phyloP scores from a whole-genome alignment of 2,329 filamentous ascomycete genomes.

The Aspergillus brunneoviolaceus region DNA sequence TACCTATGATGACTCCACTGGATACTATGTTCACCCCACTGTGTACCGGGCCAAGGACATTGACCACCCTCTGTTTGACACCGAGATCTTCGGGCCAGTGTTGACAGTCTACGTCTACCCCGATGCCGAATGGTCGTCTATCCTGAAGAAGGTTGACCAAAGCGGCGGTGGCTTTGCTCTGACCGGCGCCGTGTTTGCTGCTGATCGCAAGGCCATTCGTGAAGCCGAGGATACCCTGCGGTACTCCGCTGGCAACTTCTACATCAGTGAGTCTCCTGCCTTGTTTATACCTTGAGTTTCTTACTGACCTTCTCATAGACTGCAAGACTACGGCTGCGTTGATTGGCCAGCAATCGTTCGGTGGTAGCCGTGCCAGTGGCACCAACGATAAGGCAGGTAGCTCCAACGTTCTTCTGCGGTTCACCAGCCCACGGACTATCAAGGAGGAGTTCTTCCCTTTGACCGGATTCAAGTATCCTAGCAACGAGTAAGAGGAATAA shows the following conservation, averaged over 20 bases:
- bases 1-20: conserved; percentile 70
- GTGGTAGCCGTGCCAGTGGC: conserved; percentile 65
- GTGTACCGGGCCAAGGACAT: conserved; percentile 72
- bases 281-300: neutral
- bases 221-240: conserved; percentile 39
- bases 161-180: conserved; percentile 37
- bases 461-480: conserved; percentile 63
- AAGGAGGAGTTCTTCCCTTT: conserved; percentile 71
- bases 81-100: conserved; percentile 78
- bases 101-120: conserved; percentile 74
- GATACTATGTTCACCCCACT: conserved; percentile 79
- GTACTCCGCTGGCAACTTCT: conserved; percentile 42
- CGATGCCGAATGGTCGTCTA: conserved; percentile 62
- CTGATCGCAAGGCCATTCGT: conserved; percentile 36
- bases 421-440: conserved; percentile 63
- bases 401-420: conserved; percentile 59
- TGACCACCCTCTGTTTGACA: conserved; percentile 67
- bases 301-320: conserved; percentile 22
- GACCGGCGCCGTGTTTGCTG: conserved; percentile 42
- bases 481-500: conserved; percentile 49
- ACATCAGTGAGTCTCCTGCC: conserved; percentile 34
- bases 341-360: conserved; percentile 71
- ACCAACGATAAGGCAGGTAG: conserved; percentile 73
- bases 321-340: conserved; percentile 65
- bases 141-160: conserved; percentile 48